phyloP scores from a whole-genome alignment of 2,329 filamentous ascomycete species.

The Aureobasidium uvarum region DNA sequence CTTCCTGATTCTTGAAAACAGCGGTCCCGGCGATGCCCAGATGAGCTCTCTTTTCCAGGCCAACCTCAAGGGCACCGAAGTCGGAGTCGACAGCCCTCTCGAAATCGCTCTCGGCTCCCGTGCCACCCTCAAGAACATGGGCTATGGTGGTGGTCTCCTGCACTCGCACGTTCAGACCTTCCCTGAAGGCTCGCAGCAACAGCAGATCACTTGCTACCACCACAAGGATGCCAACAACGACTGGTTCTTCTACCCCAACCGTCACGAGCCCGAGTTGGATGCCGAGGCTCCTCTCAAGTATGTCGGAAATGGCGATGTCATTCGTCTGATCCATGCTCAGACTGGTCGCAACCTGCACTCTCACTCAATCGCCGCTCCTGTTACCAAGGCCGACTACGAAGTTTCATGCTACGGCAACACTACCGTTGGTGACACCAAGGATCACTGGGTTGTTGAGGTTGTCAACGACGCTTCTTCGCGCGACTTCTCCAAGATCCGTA shows the following conservation, averaged over 20 bases:
- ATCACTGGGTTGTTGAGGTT: constrained; percentile 94
- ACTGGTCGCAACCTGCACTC: constrained; percentile 97
- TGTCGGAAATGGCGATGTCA: constrained; percentile 70
- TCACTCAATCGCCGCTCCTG: constrained; percentile 81
- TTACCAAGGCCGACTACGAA: constrained; percentile 86
- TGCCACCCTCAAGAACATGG: constrained; percentile 98
- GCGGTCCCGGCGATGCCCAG: constrained; percentile 95
- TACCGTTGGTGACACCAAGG: constrained; percentile 94
- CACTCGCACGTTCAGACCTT: constrained; percentile 97
- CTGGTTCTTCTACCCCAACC: constrained; percentile 98
- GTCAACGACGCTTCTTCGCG: constrained; percentile 83
- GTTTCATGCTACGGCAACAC: constrained; percentile 96
- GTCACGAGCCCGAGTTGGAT: constrained; percentile 70
- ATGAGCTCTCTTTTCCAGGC: constrained; percentile 99
- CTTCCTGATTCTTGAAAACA: constrained; percentile 90
- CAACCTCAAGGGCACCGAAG: constrained; percentile 88
- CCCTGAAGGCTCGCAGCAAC: constrained; percentile 87
- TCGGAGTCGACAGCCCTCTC: constrained; percentile 90
- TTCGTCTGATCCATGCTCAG: constrained; percentile 90
- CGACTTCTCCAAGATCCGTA: constrained; percentile 81
- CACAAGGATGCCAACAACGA: constrained; percentile 99
- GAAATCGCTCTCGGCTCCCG: constrained; percentile 88
- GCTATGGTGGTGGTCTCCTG: constrained; percentile 91
- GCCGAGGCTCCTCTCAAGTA: constrained; percentile 67
- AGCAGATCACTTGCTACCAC: constrained; percentile 98